Evolutionary conservation across 495 filamentous ascomycete genomes (phyloP).

Genomic region (Astrothelium subdiscretum): DNA sequence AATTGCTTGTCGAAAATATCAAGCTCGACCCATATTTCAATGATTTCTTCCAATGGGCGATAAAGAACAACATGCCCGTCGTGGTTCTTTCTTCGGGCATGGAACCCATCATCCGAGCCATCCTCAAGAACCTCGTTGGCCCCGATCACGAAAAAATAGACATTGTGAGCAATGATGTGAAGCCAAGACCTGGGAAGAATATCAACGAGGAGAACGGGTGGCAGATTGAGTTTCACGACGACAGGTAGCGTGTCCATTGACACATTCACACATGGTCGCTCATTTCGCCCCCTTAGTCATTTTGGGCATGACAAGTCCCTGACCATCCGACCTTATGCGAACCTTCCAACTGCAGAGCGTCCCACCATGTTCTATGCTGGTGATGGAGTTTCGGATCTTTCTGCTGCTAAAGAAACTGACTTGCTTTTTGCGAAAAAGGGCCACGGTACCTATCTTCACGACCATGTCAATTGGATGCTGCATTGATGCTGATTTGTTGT

Average conservation of each 20-base stretch:
- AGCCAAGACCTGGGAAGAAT: constrained; percentile 52
- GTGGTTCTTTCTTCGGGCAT: constrained; percentile 86
- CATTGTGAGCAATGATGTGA: constrained; percentile 77
- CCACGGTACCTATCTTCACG: constrained; percentile 46
- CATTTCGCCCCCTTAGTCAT: constrained; percentile 36
- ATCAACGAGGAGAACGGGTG: constrained; percentile 72
- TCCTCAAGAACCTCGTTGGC: constrained; percentile 69
- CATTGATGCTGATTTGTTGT: not conserved
- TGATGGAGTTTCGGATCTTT: constrained; percentile 65
- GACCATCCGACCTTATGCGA: constrained; percentile 72
- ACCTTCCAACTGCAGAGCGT: constrained; percentile 50
- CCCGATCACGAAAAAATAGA: constrained; percentile 58
- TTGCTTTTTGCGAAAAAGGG: constrained; percentile 79
- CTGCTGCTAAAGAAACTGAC: constrained; percentile 62
- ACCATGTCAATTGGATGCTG: not conserved
- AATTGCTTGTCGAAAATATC: constrained; percentile 67
- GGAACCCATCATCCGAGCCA: constrained; percentile 76
- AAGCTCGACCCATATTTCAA: constrained; percentile 75
- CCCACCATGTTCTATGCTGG: constrained; percentile 68
- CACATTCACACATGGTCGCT: not conserved
- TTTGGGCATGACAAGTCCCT: constrained; percentile 92
- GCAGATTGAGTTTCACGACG: constrained; percentile 80
- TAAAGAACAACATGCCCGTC: constrained; percentile 73
- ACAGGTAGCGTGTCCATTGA: constrained; percentile 41
- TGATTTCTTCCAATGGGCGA: constrained; percentile 72